Evolutionary conservation across 2,329 filamentous ascomycete species (phyloP).

Genomic region (Phaeosphaeriaceae sp.): DNA sequence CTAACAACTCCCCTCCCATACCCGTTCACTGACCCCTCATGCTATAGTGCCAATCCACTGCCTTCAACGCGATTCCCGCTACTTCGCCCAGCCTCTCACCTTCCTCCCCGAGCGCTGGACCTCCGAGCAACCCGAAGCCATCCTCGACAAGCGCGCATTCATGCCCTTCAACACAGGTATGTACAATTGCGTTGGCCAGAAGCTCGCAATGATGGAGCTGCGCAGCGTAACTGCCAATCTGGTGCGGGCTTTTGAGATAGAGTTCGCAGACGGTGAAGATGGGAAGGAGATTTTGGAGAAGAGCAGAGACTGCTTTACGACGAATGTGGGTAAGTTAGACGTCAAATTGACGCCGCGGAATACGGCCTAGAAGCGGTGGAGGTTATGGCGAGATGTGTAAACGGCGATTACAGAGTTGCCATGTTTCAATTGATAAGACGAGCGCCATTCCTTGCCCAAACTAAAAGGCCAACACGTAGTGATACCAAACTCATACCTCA

Average conservation of each 20-base stretch:
- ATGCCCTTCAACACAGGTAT: conserved; percentile 74
- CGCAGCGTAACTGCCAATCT: conserved; percentile 66
- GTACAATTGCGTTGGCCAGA: conserved; percentile 75
- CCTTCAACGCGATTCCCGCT: conserved; percentile 38
- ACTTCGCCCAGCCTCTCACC: conserved; percentile 27
- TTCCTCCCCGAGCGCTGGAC: conserved; percentile 45
- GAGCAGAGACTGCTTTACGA: conserved; percentile 38
- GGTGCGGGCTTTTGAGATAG: conserved; percentile 66
- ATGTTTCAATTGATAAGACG: background rate
- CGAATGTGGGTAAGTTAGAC: conserved; percentile 39
- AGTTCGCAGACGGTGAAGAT: conserved; percentile 35
- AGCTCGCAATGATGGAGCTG: conserved; percentile 70
- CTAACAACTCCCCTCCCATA: too few species aligned
- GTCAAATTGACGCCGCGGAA: conserved; percentile 29
- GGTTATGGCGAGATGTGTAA: background rate
- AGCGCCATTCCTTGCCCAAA: background rate
- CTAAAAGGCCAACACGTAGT: background rate
- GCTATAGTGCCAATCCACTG: conserved; percentile 32
- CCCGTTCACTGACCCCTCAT: too few species aligned
- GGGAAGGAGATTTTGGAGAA: conserved; percentile 25
- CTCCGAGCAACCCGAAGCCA: conserved; percentile 23
- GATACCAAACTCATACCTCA: background rate
- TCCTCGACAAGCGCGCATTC: conserved; percentile 62
- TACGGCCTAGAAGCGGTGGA: conserved; percentile 3
- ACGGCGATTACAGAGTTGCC: background rate